phyloP scores from a whole-genome alignment of 352 stramenopile species.

The Lagenidium giganteum region DNA sequence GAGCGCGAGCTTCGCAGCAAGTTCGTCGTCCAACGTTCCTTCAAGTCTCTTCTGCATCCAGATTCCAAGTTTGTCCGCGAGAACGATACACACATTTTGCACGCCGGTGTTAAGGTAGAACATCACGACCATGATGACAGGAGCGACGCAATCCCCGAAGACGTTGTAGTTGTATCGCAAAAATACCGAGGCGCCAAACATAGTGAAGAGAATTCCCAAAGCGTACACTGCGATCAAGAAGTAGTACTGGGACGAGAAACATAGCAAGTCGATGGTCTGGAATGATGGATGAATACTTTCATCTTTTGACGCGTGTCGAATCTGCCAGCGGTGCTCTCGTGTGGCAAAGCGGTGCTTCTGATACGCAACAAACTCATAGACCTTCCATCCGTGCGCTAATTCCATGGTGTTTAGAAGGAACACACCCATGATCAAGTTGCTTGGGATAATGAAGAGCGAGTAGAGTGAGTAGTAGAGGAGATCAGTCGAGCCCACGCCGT shows the following conservation, averaged over 20 bases:
- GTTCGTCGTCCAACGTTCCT: slow-evolving; percentile 94
- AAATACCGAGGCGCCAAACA: slow-evolving; percentile 93
- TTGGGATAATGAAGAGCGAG: slow-evolving; percentile 93
- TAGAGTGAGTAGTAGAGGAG: slow-evolving; percentile 95
- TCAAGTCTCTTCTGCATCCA: slow-evolving; percentile 92
- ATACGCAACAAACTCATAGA: slow-evolving; percentile 97
- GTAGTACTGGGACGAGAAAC: slow-evolving; percentile 93
- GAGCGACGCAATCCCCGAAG: slow-evolving; percentile 89
- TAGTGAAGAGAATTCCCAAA: slow-evolving; percentile 86
- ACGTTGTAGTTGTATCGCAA: slow-evolving; percentile 91
- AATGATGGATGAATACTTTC: slow-evolving; percentile 91
- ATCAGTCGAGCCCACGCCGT: slow-evolving; percentile 92
- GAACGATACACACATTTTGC: slow-evolving; percentile 37
- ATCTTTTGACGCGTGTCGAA: slow-evolving; percentile 78
- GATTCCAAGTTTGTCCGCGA: slow-evolving; percentile 81
- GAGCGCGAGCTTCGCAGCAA: slow-evolving; percentile 92
- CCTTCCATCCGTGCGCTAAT: slow-evolving; percentile 94
- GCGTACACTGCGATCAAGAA: slow-evolving; percentile 86
- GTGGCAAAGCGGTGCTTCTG: slow-evolving; percentile 94
- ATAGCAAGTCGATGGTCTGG: slow-evolving; percentile 93
- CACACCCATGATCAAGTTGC: slow-evolving; percentile 90
- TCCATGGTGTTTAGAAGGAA: slow-evolving; percentile 96
- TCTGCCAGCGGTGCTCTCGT: slow-evolving; percentile 91
- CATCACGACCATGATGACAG: slow-evolving; percentile 87
- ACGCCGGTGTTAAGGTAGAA: slow-evolving; percentile 72